Evolutionary conservation across 2,329 filamentous ascomycete genomes (phyloP).

Genomic region (Monosporascus ibericus): DNA sequence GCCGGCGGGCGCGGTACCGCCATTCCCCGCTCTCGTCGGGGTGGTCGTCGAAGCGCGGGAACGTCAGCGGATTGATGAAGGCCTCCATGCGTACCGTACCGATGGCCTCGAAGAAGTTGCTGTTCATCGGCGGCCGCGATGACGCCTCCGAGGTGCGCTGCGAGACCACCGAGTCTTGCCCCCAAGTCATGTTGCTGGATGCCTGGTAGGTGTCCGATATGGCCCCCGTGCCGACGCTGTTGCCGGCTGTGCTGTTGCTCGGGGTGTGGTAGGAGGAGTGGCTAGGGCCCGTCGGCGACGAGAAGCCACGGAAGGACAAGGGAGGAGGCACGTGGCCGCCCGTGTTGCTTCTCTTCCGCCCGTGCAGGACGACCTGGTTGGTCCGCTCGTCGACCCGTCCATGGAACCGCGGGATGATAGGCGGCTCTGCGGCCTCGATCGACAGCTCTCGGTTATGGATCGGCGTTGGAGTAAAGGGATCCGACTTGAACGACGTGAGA

Average conservation of each 20-base stretch:
- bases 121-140: conserved; percentile 29
- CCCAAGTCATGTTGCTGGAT: conserved; percentile 38
- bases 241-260: conserved; percentile 51
- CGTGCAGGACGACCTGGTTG: conserved; percentile 49
- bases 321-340: conserved; percentile 67
- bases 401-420: conserved; percentile 63
- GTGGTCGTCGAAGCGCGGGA: conserved; percentile 39
- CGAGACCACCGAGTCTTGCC: conserved; percentile 37
- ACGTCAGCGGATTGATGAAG: conserved; percentile 67
- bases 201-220: conserved; percentile 56
- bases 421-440: conserved; percentile 62
- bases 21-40: conserved; percentile 46
- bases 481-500: conserved; percentile 27
- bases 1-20: conserved; percentile 39
- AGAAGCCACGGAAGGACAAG: conserved; percentile 74
- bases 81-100: conserved; percentile 96
- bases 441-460: conserved; percentile 44
- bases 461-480: conserved; percentile 23
- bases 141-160: conserved; percentile 52
- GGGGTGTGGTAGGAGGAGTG: conserved; percentile 38
- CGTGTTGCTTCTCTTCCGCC: conserved; percentile 85
- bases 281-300: conserved; percentile 40
- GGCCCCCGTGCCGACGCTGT: conserved; percentile 51
- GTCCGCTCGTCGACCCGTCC: conserved; percentile 45
- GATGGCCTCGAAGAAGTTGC: conserved; percentile 77